Conservation (phyloP, 176 grass and related monocot species). For the Oryza brachyantha region DNA sequence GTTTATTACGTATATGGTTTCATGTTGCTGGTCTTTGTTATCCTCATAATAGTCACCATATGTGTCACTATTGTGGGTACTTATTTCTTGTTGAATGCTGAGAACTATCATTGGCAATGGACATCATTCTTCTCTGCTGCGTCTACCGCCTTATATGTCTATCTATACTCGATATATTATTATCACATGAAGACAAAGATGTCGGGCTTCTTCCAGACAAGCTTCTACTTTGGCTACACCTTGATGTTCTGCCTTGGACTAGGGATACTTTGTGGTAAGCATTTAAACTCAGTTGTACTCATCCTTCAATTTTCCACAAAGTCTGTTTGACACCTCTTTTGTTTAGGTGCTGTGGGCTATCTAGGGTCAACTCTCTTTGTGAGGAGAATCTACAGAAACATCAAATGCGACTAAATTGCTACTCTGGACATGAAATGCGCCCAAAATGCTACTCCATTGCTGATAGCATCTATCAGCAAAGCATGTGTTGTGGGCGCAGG, state of each 20-base stretch:
- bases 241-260: slow-evolving; percentile 97
- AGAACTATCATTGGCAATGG: slow-evolving; percentile 99
- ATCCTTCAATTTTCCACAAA: background rate
- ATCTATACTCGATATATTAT: slow-evolving; percentile 95
- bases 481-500: slow-evolving; percentile 13
- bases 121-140: slow-evolving; percentile 99
- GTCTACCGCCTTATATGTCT: slow-evolving; percentile 89
- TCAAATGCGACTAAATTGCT: slow-evolving; percentile 92
- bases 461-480: slow-evolving; percentile 37
- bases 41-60: slow-evolving; percentile 89
- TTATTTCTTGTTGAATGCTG: slow-evolving; percentile 97
- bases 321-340: slow-evolving; percentile 16
- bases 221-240: slow-evolving; percentile 99
- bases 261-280: slow-evolving; percentile 93
- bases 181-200: slow-evolving; percentile 98
- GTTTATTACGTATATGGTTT: slow-evolving; percentile 99
- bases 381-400: slow-evolving; percentile 99
- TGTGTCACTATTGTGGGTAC: slow-evolving; percentile 99
- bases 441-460: slow-evolving; percentile 38
- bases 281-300: slow-evolving; percentile 10
- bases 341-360: slow-evolving; percentile 92
- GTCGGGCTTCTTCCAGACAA: slow-evolving; percentile 99
- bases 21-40: slow-evolving; percentile 97
- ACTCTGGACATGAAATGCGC: slow-evolving; percentile 78
- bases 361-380: slow-evolving; percentile 90